These are phyloP conservation scores for Flammula alnicola DNA, from an alignment of 1,284 basidiomycete species.

Conservation along the genomic window DNA sequence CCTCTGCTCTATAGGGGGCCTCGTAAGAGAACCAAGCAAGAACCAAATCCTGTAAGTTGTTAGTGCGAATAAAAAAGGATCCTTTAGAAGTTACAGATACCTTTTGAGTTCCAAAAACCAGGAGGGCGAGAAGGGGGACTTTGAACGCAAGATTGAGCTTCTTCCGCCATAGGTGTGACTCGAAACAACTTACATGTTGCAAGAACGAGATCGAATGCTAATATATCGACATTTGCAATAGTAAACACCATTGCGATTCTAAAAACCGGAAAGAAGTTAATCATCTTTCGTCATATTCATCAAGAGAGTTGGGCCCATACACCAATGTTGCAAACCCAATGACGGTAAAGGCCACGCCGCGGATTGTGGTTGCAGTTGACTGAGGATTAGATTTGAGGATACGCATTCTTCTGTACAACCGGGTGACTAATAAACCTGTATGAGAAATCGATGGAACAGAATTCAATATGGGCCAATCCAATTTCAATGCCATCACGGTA, in stretches of 20 bases:
- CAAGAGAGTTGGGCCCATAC: conserved; percentile 11
- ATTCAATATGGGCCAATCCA: no score
- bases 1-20: conserved; percentile 12
- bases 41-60: conserved; percentile 19
- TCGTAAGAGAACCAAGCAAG: conserved; percentile 19
- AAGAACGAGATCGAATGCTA: conserved; percentile 30
- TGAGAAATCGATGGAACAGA: no score
- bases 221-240: conserved; percentile 14
- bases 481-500: no score
- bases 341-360: conserved; percentile 22
- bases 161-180: not conserved
- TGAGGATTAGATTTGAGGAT: conserved; percentile 7
- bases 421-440: no score
- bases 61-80: not conserved
- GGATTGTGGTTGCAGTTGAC: conserved; percentile 19
- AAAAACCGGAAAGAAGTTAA: not conserved
- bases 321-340: conserved; percentile 22
- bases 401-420: conserved; percentile 16
- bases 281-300: not conserved
- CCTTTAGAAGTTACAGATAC: conserved; percentile 14
- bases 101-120: conserved; percentile 36
- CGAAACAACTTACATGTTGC: conserved; percentile 27
- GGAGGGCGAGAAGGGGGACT: conserved; percentile 34
- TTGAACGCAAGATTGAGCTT: not conserved
- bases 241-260: conserved; percentile 24